Base-by-base conservation (phyloP, 495 filamentous ascomycete species). In the Jackrogersella multiformis region DNA sequence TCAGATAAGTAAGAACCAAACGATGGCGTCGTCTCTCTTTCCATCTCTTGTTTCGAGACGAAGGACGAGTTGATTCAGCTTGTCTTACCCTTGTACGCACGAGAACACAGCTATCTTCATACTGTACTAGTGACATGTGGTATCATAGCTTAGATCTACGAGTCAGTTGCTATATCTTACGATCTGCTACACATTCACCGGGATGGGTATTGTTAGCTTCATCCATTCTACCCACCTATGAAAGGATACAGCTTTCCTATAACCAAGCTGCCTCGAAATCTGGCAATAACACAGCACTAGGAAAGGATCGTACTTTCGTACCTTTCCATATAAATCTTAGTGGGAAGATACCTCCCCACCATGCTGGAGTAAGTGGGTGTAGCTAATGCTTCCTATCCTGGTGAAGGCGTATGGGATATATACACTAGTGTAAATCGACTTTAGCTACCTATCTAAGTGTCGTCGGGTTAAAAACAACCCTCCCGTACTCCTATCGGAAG, bases 341-440 rank as follows among this genome's bases (percentile, higher is more conserved):
- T n/a, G n/a, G n/a, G n/a, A n/a, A n/a, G n/a, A n/a, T n/a, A n/a
- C n/a, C n/a, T n/a, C n/a, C n/a, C n/a, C n/a, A n/a, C n/a, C n/a
- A n/a, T n/a, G n/a, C n/a, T n/a, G n/a, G n/a, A n/a, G n/a, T n/a
- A n/a, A n/a, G n/a, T n/a, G n/a, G n/a, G n/a, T n/a, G n/a, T n/a
- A n/a, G n/a, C n/a, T n/a, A n/a, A n/a, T n/a, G n/a, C n/a, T n/a
- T n/a, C n/a, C n/a, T n/a, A n/a, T n/a, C n/a, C 26, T 30, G 26
- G 26, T 67, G 64, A 61, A 56, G 64, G 60, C n/a, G n/a, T n/a
- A n/a, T 61, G 56, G 42, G 48, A 26, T 21, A 39, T 38, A 15
- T 34, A 56, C 41, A 35, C 38, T 46, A 30, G 3, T 30, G 7
- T n/a, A n/a, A n/a, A n/a, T n/a, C n/a, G n/a, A n/a, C n/a, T 30